A percentile compares a stretch with the other conserved stretches of the same genome.
Conservation (phyloP, 805 yeast species). For the Pichia gijzeniarum region DNA sequence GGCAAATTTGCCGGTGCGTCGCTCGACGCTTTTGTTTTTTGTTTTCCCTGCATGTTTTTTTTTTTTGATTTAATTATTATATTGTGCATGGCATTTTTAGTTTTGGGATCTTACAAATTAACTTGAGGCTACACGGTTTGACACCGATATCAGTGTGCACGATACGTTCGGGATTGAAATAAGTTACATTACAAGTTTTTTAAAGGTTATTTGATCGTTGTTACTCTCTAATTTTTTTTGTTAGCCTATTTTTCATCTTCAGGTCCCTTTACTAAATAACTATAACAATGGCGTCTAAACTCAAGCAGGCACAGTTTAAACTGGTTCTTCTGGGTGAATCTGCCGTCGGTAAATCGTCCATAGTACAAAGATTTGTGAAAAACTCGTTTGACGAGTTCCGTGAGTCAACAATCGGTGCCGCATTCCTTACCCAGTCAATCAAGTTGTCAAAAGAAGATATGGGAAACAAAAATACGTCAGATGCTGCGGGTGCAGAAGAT, state of each 20-base stretch:
- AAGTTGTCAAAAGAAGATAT: slow-evolving; percentile 2
- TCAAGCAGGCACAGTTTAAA: slow-evolving; percentile 42
- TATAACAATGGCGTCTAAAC: not conserved
- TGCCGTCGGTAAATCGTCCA: slow-evolving; percentile 63
- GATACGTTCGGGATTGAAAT: too few relatives aligned
- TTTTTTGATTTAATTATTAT: too few relatives aligned
- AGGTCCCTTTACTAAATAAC: not conserved
- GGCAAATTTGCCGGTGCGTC: too few relatives aligned
- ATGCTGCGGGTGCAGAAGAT: slow-evolving; percentile 14
- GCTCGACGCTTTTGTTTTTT: too few relatives aligned
- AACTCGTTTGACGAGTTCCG: slow-evolving; percentile 66
- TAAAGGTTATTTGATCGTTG: too few relatives aligned
- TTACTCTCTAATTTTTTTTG: not conserved
- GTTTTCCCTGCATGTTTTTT: too few relatives aligned
- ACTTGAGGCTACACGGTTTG: too few relatives aligned
- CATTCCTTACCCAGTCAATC: slow-evolving; percentile 66
- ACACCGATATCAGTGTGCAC: too few relatives aligned
- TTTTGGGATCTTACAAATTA: too few relatives aligned
- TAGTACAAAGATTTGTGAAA: slow-evolving; percentile 64
- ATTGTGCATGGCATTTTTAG: not conserved
- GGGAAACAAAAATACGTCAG: slow-evolving; percentile 30
- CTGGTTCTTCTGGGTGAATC: slow-evolving; percentile 55
- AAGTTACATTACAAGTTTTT: too few relatives aligned
- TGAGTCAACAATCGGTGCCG: slow-evolving; percentile 83
- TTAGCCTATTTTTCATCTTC: not conserved